Evolutionary conservation across 495 filamentous ascomycete genomes (phyloP).

Genomic region (Aspergillus coremiiformis): DNA sequence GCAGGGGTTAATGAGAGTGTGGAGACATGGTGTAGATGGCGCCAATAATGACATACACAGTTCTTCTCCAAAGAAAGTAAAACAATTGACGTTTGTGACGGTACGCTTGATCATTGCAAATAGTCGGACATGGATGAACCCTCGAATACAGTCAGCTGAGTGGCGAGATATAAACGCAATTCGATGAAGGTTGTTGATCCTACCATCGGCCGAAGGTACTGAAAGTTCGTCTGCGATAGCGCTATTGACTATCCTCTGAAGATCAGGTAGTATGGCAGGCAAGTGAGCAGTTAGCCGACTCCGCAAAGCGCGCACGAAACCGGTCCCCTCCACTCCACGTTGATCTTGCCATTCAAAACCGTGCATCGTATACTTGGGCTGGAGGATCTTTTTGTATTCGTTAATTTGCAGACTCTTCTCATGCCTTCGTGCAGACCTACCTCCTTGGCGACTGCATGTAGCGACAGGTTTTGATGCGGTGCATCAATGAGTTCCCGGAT

Average conservation of each 20-base stretch:
- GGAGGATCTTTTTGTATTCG: background rate
- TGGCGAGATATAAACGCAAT: background rate
- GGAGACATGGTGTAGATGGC: too few species aligned
- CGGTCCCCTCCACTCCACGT: background rate
- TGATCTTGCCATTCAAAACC: background rate
- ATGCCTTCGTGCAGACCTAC: background rate
- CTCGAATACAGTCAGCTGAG: background rate
- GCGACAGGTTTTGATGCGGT: background rate
- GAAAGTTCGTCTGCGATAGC: background rate
- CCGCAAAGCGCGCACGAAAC: background rate
- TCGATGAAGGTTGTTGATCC: background rate
- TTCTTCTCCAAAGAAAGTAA: background rate
- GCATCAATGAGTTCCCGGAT: background rate
- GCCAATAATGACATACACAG: background rate
- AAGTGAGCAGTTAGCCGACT: background rate
- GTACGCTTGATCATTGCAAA: background rate
- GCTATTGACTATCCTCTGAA: background rate
- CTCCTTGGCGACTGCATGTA: background rate
- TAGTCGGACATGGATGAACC: background rate
- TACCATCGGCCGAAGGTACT: background rate
- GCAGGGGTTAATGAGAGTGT: background rate
- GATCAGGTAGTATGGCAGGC: background rate
- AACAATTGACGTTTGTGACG: background rate
- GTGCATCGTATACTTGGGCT: background rate
- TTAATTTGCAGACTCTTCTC: background rate